phyloP scores from a whole-genome alignment of 1,284 basidiomycete genomes.

The Ceratobasidium sp. region DNA sequence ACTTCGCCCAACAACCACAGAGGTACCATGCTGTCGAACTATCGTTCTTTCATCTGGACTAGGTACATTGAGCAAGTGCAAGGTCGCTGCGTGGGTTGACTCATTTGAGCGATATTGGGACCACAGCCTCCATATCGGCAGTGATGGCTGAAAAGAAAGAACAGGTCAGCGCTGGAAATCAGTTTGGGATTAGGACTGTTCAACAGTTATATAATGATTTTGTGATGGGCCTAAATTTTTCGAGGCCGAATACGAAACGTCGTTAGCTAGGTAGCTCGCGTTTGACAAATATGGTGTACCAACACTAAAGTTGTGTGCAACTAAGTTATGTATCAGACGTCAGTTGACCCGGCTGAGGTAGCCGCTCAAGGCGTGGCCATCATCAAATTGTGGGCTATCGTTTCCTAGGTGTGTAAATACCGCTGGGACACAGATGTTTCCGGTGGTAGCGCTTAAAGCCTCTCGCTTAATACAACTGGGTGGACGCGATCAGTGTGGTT shows the following conservation, averaged over 20 bases:
- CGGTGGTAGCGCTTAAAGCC: not conserved
- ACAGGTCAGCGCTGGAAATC: not conserved
- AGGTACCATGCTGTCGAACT: conserved; percentile 31
- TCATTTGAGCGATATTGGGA: conserved; percentile 32
- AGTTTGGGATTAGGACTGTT: not conserved
- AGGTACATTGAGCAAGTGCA: not conserved
- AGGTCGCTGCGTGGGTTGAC: not conserved
- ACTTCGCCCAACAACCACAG: conserved; percentile 32
- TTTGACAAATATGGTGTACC: not conserved
- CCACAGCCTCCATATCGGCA: conserved; percentile 32
- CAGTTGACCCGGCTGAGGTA: too few relatives aligned
- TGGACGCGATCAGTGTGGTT: not conserved
- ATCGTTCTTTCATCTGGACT: conserved; percentile 28
- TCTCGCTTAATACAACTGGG: conserved; percentile 8
- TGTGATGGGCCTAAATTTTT: conserved; percentile 32
- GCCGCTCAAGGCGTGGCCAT: conserved; percentile 2
- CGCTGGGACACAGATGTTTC: not conserved
- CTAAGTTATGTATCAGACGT: conserved; percentile 1
- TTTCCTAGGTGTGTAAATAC: conserved; percentile 17
- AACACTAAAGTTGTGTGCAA: conserved; percentile 22
- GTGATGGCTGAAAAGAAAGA: conserved; percentile 2
- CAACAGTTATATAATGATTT: conserved; percentile 37
- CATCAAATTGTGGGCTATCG: not conserved
- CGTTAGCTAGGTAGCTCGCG: not conserved
- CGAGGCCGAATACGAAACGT: not conserved